Conservation (phyloP, 2,329 filamentous ascomycete species). For the Penicillium sp. region DNA sequence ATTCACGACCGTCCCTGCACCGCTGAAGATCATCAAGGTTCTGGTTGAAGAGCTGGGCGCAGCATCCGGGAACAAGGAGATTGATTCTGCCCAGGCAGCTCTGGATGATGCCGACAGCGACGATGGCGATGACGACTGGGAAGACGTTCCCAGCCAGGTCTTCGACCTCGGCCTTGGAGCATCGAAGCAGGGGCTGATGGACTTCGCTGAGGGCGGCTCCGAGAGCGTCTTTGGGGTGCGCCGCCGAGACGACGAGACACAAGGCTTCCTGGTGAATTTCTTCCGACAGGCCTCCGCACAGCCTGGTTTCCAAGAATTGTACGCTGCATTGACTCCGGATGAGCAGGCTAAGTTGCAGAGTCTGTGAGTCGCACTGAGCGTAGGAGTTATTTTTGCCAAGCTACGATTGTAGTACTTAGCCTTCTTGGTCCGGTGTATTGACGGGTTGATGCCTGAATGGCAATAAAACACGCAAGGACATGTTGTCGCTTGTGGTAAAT, state of each 20-base stretch:
- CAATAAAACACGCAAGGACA: background rate
- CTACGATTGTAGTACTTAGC: background rate
- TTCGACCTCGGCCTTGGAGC: slow-evolving; percentile 70
- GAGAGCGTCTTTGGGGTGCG: slow-evolving; percentile 51
- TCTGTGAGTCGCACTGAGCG: slow-evolving; percentile 19
- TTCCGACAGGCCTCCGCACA: slow-evolving; percentile 60
- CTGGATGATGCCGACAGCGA: slow-evolving; percentile 60
- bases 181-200: slow-evolving; percentile 75
- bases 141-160: slow-evolving; percentile 73
- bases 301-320: slow-evolving; percentile 54
- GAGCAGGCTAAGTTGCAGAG: slow-evolving; percentile 46
- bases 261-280: slow-evolving; percentile 77
- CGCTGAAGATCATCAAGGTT: slow-evolving; percentile 94
- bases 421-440: background rate
- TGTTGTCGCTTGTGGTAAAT: background rate
- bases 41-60: slow-evolving; percentile 87
- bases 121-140: slow-evolving; percentile 79
- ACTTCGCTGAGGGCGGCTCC: slow-evolving; percentile 56
- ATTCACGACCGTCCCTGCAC: slow-evolving; percentile 80
- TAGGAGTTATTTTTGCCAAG: background rate
- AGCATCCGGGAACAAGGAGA: slow-evolving; percentile 59
- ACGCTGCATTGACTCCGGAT: slow-evolving; percentile 50
- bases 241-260: slow-evolving; percentile 83
- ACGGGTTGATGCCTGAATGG: slow-evolving; percentile 6
- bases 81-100: slow-evolving; percentile 55